Conservation (phyloP, 331 rosid genomes). For the Telfairia occidentalis region DNA sequence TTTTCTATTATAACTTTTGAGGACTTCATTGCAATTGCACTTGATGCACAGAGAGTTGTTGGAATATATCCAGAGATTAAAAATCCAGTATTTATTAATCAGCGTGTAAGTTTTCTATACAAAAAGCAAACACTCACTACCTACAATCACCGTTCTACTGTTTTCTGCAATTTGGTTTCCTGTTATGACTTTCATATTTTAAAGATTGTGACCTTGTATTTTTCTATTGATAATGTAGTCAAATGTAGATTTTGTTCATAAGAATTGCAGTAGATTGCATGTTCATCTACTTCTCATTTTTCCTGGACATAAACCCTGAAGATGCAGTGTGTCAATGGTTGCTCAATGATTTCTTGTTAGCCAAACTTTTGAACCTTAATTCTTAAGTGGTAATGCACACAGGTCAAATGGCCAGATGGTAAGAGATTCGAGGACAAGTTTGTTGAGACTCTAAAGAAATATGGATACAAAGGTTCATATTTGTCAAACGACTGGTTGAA, state of each 20-base stretch:
- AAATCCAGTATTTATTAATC: conserved; percentile 68
- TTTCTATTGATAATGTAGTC: not conserved
- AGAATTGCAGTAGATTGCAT: not conserved
- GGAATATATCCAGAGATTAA: conserved; percentile 97
- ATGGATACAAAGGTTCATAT: conserved; percentile 87
- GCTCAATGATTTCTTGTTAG: not conserved
- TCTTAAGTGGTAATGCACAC: conserved; percentile 20
- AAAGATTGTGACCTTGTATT: not conserved
- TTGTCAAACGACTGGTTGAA: conserved; percentile 76
- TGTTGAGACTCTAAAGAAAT: conserved; percentile 72
- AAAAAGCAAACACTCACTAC: not conserved
- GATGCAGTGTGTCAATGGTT: not conserved
- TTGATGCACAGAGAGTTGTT: conserved; percentile 77
- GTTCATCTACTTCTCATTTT: not conserved
- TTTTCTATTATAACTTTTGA: conserved; percentile 72
- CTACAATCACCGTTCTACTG: not conserved
- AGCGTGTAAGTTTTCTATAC: conserved; percentile 49
- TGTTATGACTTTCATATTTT: not conserved
- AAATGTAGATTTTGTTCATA: not conserved
- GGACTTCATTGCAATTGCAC: conserved; percentile 74
- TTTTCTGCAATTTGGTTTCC: not conserved
- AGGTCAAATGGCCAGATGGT: conserved; percentile 75
- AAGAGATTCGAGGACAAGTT: conserved; percentile 75
- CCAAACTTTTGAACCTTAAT: not conserved
- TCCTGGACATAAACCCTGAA: not conserved